phyloP scores from a whole-genome alignment of 2,329 filamentous ascomycete species.

The Aureobasidium sp. region DNA sequence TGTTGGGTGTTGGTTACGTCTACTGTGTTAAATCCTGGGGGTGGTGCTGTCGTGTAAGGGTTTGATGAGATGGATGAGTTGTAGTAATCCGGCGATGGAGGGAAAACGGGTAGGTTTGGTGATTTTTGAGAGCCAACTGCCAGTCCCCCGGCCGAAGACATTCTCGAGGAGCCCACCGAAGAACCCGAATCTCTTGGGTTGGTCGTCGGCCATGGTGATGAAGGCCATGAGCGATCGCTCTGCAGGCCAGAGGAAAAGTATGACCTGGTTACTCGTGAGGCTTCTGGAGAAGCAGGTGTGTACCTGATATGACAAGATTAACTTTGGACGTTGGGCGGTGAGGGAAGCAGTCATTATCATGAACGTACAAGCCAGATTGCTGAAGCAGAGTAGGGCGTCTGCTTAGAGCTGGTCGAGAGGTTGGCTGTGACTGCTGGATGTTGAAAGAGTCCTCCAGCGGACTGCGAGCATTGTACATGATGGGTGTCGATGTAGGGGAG shows the following conservation, averaged over 20 bases:
- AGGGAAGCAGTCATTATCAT: neutral
- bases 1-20: constrained; percentile 1
- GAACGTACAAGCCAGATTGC: constrained; percentile 5
- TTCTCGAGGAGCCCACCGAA: neutral
- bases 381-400: constrained; percentile 1
- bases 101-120: neutral
- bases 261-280: neutral
- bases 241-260: neutral
- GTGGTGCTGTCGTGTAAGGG: constrained; percentile 10
- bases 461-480: constrained; percentile 4
- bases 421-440: neutral
- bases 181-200: constrained; percentile 8
- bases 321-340: neutral
- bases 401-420: neutral
- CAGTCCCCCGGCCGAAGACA: neutral
- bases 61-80: constrained; percentile 6
- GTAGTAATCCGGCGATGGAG: constrained; percentile 8
- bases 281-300: constrained; percentile 6
- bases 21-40: constrained; percentile 9
- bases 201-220: constrained; percentile 2
- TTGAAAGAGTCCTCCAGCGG: constrained; percentile 4
- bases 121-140: constrained; percentile 10
- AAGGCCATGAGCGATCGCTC: constrained; percentile 1
- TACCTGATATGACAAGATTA: constrained; percentile 11
- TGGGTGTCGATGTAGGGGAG: constrained; percentile 15